These are phyloP conservation scores for Coemansia sp. DNA, from an alignment of 192 early-diverging fungal genomes.

Conservation along the genomic window DNA sequence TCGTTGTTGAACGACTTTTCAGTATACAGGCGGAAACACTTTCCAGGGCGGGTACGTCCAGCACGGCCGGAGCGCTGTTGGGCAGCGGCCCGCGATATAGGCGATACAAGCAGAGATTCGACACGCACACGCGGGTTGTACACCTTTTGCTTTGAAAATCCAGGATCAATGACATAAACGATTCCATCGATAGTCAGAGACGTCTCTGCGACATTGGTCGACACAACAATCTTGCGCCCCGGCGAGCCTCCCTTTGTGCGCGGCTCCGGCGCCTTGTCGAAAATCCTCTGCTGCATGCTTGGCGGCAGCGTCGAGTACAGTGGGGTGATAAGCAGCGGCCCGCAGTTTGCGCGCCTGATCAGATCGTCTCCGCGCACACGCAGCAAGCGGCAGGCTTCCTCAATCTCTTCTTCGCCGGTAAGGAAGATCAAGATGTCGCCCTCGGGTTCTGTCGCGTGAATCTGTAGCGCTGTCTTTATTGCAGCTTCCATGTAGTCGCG, in stretches of 20 bases:
- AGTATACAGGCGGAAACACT: constrained; percentile 97
- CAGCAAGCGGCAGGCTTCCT: constrained; percentile 89
- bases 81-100: constrained; percentile 93
- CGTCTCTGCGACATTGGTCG: constrained; percentile 98
- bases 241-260: constrained; percentile 73
- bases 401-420: constrained; percentile 99
- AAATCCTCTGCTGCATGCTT: constrained; percentile 88
- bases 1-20: constrained; percentile 94
- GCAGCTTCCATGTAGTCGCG: constrained; percentile 97
- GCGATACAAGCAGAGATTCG: constrained; percentile 91
- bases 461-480: constrained; percentile 91
- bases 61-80: constrained; percentile 98
- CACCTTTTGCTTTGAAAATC: constrained; percentile 99
- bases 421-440: constrained; percentile 97
- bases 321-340: constrained; percentile 84
- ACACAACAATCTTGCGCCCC: constrained; percentile 95
- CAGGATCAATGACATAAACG: constrained; percentile 98
- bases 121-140: constrained; percentile 98
- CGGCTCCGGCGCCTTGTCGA: constrained; percentile 84
- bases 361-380: constrained; percentile 72
- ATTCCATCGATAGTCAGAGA: constrained; percentile 98
- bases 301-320: constrained; percentile 94
- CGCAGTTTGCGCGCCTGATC: constrained; percentile 60
- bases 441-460: constrained; percentile 89
- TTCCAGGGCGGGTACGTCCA: constrained; percentile 95